Base-by-base conservation (phyloP, 208 protist genomes). In the Leptomonas seymouri region DNA sequence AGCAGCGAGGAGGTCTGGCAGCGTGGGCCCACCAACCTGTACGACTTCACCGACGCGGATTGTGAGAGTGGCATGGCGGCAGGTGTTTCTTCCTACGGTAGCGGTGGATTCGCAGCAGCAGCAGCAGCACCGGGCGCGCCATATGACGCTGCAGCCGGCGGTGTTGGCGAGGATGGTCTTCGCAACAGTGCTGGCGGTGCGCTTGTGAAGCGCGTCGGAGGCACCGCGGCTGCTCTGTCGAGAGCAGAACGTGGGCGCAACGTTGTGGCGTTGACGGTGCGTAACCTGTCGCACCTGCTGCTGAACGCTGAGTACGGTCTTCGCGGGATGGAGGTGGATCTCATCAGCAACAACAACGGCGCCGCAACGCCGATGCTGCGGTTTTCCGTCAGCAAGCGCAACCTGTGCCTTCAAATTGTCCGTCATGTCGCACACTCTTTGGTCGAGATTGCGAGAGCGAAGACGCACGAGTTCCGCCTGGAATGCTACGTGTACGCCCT, bases 221-320 rank as follows among this genome's bases (percentile, higher is more conserved):
- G 16, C 36, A 11, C 42, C 15, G 41, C 46, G 45, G 44, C 46
- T 27, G 30, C 63, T 20, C 25, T 73, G 30, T 57, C 69, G 3
- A 61, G 21, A 50, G 80, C 79, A 2, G 54, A 63, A 45, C 71
- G 54, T n/a, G 81, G 85, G 18, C 76, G 71, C 15, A 71, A 88
- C 39, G 50, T 85, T 2, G 78, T 89, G 11, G 73, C 81, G 3
- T 51, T 82, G 53, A 84, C 81, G 2, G 78, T 86, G 68, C 81
- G 85, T 59, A 90, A 91, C 46, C 60, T 94, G 16, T 60, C 84
- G 0, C 72, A 85, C 67, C 66, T 91, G 54, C 54, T 94, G 15
- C 56, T 90, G 2, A 77, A 74, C 51, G 69, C 76, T 0, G 88
- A 93, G 64, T 86, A 84, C 56, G 83, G 80, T 0, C 62, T 74